Evolutionary conservation across 495 filamentous ascomycete genomes (phyloP).

Genomic region (Penicillium atrosanguineum): DNA sequence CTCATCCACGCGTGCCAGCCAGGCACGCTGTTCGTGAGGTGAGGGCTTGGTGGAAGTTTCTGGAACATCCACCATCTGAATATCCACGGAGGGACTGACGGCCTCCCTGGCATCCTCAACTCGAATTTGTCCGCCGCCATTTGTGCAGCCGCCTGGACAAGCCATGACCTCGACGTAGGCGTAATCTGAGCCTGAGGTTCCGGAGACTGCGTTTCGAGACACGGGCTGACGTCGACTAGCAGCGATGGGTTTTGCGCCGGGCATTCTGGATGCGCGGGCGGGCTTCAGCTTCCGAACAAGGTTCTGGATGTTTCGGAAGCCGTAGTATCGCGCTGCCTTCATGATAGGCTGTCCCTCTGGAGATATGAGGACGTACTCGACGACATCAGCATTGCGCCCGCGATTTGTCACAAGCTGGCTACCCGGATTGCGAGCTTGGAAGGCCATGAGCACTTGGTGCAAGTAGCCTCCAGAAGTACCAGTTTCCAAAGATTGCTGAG

Average conservation of each 20-base stretch:
- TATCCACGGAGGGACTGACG: slow-evolving; percentile 11
- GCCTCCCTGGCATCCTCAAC: slow-evolving; percentile 63
- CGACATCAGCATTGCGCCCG: slow-evolving; percentile 86
- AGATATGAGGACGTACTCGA: slow-evolving; percentile 69
- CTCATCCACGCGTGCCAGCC: slow-evolving; percentile 85
- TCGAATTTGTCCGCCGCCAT: slow-evolving; percentile 93
- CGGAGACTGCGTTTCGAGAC: slow-evolving; percentile 28
- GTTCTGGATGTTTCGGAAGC: slow-evolving; percentile 97
- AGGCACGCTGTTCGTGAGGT: slow-evolving; percentile 74
- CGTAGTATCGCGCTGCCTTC: slow-evolving; percentile 87
- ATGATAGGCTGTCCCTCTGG: slow-evolving; percentile 58
- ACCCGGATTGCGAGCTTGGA: slow-evolving; percentile 65
- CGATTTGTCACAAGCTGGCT: slow-evolving; percentile 64
- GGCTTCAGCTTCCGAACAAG: slow-evolving; percentile 88
- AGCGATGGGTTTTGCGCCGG: slow-evolving; percentile 56
- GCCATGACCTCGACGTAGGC: slow-evolving; percentile 98
- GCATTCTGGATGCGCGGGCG: slow-evolving; percentile 67
- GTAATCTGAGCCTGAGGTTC: slow-evolving; percentile 57
- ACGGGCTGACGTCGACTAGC: slow-evolving; percentile 42
- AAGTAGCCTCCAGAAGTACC: slow-evolving; percentile 91
- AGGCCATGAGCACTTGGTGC: slow-evolving; percentile 70
- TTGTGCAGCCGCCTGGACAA: slow-evolving; percentile 95
- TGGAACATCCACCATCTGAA: slow-evolving; percentile 4
- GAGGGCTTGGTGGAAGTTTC: slow-evolving; percentile 51
- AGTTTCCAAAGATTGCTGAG: slow-evolving; percentile 34